Base-by-base conservation (phyloP, 495 filamentous ascomycete genomes). In the Entonaema liquescens region DNA sequence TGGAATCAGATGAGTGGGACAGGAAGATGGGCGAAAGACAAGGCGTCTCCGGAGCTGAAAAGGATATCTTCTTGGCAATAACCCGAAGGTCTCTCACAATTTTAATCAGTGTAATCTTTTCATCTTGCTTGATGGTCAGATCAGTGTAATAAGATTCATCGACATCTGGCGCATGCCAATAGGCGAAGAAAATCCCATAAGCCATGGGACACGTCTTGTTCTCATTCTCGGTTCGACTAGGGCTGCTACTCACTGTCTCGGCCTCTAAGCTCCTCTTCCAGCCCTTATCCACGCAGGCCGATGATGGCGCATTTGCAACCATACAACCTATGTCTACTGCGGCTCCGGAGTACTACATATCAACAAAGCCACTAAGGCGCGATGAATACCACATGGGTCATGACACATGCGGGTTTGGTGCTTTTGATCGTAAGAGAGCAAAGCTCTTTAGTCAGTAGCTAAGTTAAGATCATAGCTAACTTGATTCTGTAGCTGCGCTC, bases 391-490 rank as follows among this genome's bases (percentile, higher is more conserved):
- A 29, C 17, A 64, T 72, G 70, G 70, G 65, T 8, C 65, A 72
- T 31, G 65, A 72, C 65, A 72, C 70, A 4, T 72, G 70, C 29
- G 70, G 70, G 8, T 72, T 68, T 38, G 70, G 65, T 25, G 26
- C 70, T 17, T 35, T 65, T 4, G 28, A 72, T 49, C 13, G 68
- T 71, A 38, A 28, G 68, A 21, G 62, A 25, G 33, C 23, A 9
- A 28, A 15, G n/a, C 11, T 17, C 44, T 17, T 17, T 2, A 9
- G 61, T 15, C 2, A 28, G 19, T 25, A 19, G 6, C 11, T 4
- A 21, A 0, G 36, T 50, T 1, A 28, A 0, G 36, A 38, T 40
- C 44, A 21, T 59, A 58, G 33, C 69, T 67, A 21, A 64, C 62
- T n/a, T 50, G 1, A 26, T 23, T 17, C 12, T 49, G 15, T 21